Conservation (phyloP, 1,284 basidiomycete species). For the Puccinia triticina region DNA sequence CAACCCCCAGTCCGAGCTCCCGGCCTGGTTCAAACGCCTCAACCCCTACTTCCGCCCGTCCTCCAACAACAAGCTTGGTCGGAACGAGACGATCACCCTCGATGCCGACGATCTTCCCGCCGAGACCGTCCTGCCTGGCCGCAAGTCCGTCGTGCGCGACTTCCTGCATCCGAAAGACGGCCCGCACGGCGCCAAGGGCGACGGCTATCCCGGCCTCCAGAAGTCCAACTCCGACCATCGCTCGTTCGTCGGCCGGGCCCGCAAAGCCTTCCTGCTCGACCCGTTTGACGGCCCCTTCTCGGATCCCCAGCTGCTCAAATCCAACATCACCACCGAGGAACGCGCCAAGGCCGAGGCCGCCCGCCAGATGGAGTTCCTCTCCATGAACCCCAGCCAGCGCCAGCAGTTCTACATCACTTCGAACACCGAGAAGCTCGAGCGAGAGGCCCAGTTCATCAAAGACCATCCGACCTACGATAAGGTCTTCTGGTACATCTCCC, state of each 20-base stretch:
- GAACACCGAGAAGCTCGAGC: constrained; percentile 73
- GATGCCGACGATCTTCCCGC: constrained; percentile 54
- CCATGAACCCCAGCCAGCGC: constrained; percentile 48
- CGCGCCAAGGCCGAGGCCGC: constrained; percentile 33
- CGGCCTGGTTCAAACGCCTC: constrained; percentile 73
- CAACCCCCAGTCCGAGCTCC: constrained; percentile 62
- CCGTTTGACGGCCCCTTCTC: background rate
- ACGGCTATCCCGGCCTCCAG: constrained; percentile 52
- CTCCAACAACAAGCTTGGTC: constrained; percentile 59
- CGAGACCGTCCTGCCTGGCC: constrained; percentile 22
- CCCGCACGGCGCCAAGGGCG: constrained; percentile 76
- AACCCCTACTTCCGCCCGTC: constrained; percentile 84
- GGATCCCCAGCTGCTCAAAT: constrained; percentile 10
- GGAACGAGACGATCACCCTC: constrained; percentile 16
- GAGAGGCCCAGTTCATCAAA: constrained; percentile 83
- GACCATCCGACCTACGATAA: constrained; percentile 88
- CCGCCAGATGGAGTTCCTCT: constrained; percentile 47
- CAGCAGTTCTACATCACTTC: constrained; percentile 63
- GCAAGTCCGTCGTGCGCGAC: constrained; percentile 27
- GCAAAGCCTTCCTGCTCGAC: constrained; percentile 46
- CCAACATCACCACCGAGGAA: constrained; percentile 31
- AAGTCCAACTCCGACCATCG: constrained; percentile 5
- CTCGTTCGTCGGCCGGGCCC: constrained; percentile 39
- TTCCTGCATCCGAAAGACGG: constrained; percentile 38
- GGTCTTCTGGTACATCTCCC: constrained; percentile 85